Evolutionary conservation across 2,329 filamentous ascomycete species (phyloP).

Genomic region (Moelleriella libera): DNA sequence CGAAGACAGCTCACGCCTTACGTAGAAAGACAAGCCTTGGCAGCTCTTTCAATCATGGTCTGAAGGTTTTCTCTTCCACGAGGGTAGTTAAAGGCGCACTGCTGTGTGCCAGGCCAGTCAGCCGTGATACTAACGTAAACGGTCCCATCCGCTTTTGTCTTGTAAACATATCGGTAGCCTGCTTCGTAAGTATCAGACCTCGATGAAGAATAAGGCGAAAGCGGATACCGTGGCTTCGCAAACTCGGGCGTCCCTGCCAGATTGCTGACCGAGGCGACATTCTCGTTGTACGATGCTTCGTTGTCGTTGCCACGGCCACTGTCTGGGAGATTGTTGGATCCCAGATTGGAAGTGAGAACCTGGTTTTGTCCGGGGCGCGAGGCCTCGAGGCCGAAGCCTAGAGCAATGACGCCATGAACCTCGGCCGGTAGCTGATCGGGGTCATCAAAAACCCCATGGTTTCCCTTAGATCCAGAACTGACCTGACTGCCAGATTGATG

Average conservation of each 20-base stretch:
- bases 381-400: not conserved
- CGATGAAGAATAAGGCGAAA: not conserved
- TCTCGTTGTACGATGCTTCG: not conserved
- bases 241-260: not conserved
- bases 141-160: not conserved
- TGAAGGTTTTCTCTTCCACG: not conserved
- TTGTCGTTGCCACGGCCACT: not conserved
- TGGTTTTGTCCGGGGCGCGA: not conserved
- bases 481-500: not conserved
- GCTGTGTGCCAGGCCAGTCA: not conserved
- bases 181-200: not conserved
- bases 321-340: too few species aligned
- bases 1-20: not conserved
- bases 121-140: not conserved
- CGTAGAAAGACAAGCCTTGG: not conserved
- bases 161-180: not conserved
- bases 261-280: not conserved
- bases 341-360: too few species aligned
- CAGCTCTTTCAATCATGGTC: not conserved
- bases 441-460: not conserved
- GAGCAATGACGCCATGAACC: not conserved
- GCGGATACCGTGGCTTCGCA: not conserved
- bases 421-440: not conserved
- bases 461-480: not conserved
- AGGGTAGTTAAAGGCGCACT: not conserved